A percentile compares a stretch with the other conserved stretches of the same genome.
Evolutionary conservation across 306 rosid species (phyloP).

Genomic region (Pyrus bretschneideri): DNA sequence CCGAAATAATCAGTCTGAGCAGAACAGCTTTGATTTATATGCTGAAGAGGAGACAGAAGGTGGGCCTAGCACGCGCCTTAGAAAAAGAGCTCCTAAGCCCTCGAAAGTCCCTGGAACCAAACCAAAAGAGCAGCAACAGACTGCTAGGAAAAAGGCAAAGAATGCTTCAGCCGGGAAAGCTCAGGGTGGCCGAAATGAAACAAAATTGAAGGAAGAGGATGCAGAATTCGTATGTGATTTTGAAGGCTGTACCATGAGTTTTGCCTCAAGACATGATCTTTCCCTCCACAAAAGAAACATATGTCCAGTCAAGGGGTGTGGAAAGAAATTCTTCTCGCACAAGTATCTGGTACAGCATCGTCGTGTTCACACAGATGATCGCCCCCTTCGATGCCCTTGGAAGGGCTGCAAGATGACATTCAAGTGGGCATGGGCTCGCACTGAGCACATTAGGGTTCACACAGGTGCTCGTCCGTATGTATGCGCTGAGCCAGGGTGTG

Average conservation of each 20-base stretch:
- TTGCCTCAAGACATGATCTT: slow-evolving; percentile 68
- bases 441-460: slow-evolving; percentile 95
- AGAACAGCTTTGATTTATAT: slow-evolving; percentile 23
- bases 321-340: slow-evolving; percentile 93
- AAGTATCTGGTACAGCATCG: slow-evolving; percentile 98
- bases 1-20: slow-evolving; percentile 33
- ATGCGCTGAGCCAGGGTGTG: slow-evolving; percentile 81
- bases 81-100: slow-evolving; percentile 62
- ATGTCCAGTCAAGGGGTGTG: slow-evolving; percentile 99
- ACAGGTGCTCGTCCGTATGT: slow-evolving; percentile 93
- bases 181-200: slow-evolving; percentile 28
- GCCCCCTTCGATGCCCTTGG: slow-evolving; percentile 96
- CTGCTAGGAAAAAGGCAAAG: slow-evolving; percentile 57
- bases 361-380: slow-evolving; percentile 87
- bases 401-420: slow-evolving; percentile 99
- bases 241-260: slow-evolving; percentile 93
- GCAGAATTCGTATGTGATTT: slow-evolving; percentile 67
- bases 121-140: slow-evolving; percentile 41
- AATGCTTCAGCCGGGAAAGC: slow-evolving; percentile 41
- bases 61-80: slow-evolving; percentile 89
- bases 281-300: slow-evolving; percentile 65
- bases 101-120: slow-evolving; percentile 37
- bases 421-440: slow-evolving; percentile 99
- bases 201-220: slow-evolving; percentile 48
- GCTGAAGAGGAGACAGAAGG: slow-evolving; percentile 64